Base-by-base conservation (phyloP, 306 rosid genomes). In the Ziziphus jujuba region DNA sequence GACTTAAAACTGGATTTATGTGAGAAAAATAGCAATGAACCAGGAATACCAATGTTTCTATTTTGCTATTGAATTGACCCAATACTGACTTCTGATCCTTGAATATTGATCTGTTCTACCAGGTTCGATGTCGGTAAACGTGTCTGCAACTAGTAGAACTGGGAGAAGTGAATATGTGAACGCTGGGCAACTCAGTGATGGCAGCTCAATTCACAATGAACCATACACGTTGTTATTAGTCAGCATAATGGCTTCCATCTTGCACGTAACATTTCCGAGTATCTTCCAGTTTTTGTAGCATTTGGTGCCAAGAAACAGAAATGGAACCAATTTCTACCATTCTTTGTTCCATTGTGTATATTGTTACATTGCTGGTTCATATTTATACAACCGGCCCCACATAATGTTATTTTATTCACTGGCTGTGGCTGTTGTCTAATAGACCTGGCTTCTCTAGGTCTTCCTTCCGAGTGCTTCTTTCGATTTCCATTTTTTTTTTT, bases 61-160 rank as follows among this genome's bases (percentile, higher is more conserved):
- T 7, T 63, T 7, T 62, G 54, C 5, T 51, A 2, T 15, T 11
- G 15, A 35, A 9, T 70, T 44, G 12, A 44, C 19, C 48, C 21
- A 13, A 44, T 21, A 16, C 25, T 6, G 28, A 48, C 20, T 22
- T 59, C 38, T 79, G 22, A 67, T 36, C 25, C 24, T 12, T 22
- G 63, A 19, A 5, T 16, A 33, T 0, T 25, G 25, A 34, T 50
- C 66, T 47, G 40, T 75, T 7, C 23, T 60, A 47, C 40, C 56
- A 95, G 99, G 99, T 80, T 82, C 97, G 4, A 70, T 58, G 69
- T 67, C 99, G 0, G 95, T 95, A 71, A 95, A 95, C 71, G 97
- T 95, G 49, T 83, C 99, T 23, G 82, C 96, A 53, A 56, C 86
- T 51, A 56, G 83, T 23, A 88, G 84, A 48, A 80, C 84, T 0